Base-by-base conservation (phyloP, 1,139 yeast genomes). In the Schizosaccharomyces versatilis region DNA sequence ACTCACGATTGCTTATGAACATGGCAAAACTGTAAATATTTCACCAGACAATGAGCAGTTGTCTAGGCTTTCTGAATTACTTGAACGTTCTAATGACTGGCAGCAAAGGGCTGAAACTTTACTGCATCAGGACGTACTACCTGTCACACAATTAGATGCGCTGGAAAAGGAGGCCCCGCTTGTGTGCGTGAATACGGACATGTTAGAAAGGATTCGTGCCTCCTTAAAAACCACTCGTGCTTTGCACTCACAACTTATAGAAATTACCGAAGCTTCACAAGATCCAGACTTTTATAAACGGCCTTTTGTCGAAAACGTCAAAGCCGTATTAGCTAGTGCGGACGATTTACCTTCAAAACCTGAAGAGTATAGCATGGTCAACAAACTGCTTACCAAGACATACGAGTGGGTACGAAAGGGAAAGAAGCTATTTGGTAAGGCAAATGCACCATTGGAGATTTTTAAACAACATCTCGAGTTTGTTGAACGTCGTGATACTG, bases 361-460 rank as follows among this genome's bases (percentile, higher is more conserved):
- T 3, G 51, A 51, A 10, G 53, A 56, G 32, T 53, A 52, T 52
- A 42, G 53, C 49, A 47, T 55, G 8, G 54, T 63, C 54, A 71
- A 58, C 17, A 53, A 54, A 53, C 60, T 63, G 41, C 54, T 65
- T 48, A 56, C 59, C 19, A 58, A 59, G 12, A 65, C 70, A 6
- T 76, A 73, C 54, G 65, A 65, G 1, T 79, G 83, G 81, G 63
- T 73, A 64, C 66, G 71, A 38, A 61, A 62, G 8, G 68, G 78
- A 36, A 68, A 69, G 57, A 65, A 66, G 38, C 58, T 71, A 2
- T 65, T 72, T 58, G 71, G 71, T 42, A 70, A 68, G 56, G 65
- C 67, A 1, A 62, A 65, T 57, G 70, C 68, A 7, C 68, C 67
- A 12, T 56, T 64, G 55, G 63, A 63, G 59, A 66, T 64, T 53